Percentiles rank a stretch among this genome's conserved stretches.
Evolutionary conservation across 148 eudicot species (phyloP).

Genomic region (Gaultheria prostrata): DNA sequence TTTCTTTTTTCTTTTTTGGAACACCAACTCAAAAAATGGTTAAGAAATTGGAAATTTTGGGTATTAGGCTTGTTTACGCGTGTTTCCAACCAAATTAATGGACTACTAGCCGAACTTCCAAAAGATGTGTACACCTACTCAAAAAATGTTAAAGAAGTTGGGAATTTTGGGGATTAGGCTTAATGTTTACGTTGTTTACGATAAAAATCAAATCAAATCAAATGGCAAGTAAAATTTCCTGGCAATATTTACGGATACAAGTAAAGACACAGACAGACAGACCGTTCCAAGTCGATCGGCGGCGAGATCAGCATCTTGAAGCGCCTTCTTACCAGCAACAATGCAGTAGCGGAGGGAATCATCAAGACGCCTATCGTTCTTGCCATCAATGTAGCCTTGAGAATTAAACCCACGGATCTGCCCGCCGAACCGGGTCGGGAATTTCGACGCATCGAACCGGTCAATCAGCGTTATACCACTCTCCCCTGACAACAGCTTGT

Average conservation of each 20-base stretch:
- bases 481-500: conserved; percentile 74
- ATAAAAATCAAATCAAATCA: neutral
- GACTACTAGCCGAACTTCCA: no score
- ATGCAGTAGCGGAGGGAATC: conserved; percentile 60
- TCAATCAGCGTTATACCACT: conserved; percentile 72
- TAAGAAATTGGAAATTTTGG: no score
- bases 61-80: no score
- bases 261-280: neutral
- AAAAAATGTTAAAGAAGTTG: no score
- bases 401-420: conserved; percentile 59
- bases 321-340: conserved; percentile 76
- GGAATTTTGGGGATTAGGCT: no score
- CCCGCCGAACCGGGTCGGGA: conserved; percentile 70
- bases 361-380: conserved; percentile 63
- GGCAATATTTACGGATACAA: no score
- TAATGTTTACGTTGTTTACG: no score
- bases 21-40: no score
- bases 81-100: no score
- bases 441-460: conserved; percentile 84
- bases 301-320: conserved; percentile 53
- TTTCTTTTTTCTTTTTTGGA: no score
- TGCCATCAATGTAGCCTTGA: conserved; percentile 65
- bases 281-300: conserved; percentile 57
- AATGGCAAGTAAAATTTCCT: neutral
- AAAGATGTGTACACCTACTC: no score